A percentile compares a stretch with the other conserved stretches of the same genome.
phyloP scores from a whole-genome alignment of 1,284 basidiomycete genomes.

The Marasmius fiardii region DNA sequence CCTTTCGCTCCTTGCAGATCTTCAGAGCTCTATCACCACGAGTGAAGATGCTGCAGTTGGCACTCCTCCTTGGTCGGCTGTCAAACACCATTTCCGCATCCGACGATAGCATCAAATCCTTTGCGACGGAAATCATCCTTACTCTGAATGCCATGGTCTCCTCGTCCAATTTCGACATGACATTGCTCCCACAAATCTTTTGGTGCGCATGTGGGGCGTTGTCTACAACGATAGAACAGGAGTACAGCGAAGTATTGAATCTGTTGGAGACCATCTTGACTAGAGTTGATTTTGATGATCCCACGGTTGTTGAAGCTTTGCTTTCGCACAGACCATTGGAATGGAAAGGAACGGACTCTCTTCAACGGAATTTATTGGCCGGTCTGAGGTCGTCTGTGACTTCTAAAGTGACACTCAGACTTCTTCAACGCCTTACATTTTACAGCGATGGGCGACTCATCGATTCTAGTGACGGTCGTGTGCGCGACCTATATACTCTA shows the following conservation, averaged over 20 bases:
- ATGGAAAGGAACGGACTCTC: conserved; percentile 66
- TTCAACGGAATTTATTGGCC: conserved; percentile 77
- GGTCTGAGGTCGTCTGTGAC: conserved; percentile 83
- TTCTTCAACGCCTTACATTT: conserved; percentile 66
- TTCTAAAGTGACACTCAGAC: conserved; percentile 62
- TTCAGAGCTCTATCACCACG: conserved; percentile 82
- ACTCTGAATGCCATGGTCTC: conserved; percentile 74
- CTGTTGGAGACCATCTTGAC: conserved; percentile 72
- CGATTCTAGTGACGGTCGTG: conserved; percentile 68
- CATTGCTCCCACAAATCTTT: conserved; percentile 79
- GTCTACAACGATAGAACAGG: conserved; percentile 79
- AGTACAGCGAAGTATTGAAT: conserved; percentile 71
- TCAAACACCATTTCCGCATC: conserved; percentile 82
- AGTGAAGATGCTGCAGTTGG: conserved; percentile 72
- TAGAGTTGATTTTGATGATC: conserved; percentile 73
- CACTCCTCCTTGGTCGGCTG: conserved; percentile 78
- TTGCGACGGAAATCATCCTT: conserved; percentile 81
- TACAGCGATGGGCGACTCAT: conserved; percentile 67
- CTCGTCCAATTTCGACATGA: conserved; percentile 52
- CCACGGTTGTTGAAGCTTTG: conserved; percentile 58
- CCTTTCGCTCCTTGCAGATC: conserved; percentile 89
- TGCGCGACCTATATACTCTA: conserved; percentile 82
- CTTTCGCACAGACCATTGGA: conserved; percentile 66
- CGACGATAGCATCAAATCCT: conserved; percentile 75
- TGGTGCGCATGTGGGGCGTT: conserved; percentile 86